These are phyloP conservation scores for Amphibolis antarctica DNA, from an alignment of 106 monocot genomes.

Conservation along the genomic window DNA sequence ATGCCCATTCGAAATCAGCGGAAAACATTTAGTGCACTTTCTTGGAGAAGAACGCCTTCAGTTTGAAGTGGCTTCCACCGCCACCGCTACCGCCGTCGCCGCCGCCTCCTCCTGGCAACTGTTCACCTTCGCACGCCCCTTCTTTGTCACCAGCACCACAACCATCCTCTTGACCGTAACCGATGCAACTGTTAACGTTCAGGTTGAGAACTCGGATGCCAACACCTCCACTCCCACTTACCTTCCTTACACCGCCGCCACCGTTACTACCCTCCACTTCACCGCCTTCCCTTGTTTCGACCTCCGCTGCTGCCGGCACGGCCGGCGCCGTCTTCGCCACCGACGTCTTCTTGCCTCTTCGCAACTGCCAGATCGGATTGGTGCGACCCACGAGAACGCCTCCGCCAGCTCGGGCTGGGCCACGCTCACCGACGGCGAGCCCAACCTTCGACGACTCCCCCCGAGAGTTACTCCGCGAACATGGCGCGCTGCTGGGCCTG, in stretches of 20 bases:
- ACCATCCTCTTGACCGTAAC: constrained; percentile 23
- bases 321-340: constrained; percentile 29
- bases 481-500: constrained; percentile 70
- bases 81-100: not conserved
- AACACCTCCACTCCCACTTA: not conserved
- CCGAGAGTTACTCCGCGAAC: constrained; percentile 89
- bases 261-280: not conserved
- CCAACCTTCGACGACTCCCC: constrained; percentile 31
- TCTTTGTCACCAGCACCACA: constrained; percentile 25
- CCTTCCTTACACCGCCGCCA: constrained; percentile 1
- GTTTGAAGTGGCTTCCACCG: constrained; percentile 34
- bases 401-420: constrained; percentile 12
- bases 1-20: too few species aligned
- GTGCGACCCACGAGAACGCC: constrained; percentile 30
- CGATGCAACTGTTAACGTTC: constrained; percentile 61
- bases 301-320: constrained; percentile 54
- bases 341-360: not conserved
- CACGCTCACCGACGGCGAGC: constrained; percentile 7
- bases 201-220: constrained; percentile 24
- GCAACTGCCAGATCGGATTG: not conserved
- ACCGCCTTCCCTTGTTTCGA: not conserved
- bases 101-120: not conserved
- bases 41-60: constrained; percentile 63
- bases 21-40: constrained; percentile 59
- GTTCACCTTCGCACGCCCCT: constrained; percentile 1